Evolutionary conservation across 1,139 yeast genomes (phyloP).

Genomic region (Scheffersomyces illinoinensis): DNA sequence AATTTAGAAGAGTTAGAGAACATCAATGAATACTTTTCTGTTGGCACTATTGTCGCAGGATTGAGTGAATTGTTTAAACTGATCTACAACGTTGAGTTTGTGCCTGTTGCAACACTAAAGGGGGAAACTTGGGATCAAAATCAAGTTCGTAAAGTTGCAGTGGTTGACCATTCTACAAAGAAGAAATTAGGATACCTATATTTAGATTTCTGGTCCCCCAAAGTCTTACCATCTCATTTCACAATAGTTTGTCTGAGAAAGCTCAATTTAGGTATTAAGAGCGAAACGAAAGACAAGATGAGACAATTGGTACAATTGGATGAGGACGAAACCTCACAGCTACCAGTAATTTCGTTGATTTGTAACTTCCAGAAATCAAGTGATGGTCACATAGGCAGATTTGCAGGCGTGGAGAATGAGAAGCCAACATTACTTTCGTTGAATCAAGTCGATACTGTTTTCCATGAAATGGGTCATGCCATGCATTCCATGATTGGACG

Average conservation of each 20-base stretch:
- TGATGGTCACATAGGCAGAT: slow-evolving; percentile 20
- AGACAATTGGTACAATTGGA: slow-evolving; percentile 54
- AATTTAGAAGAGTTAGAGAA: slow-evolving; percentile 2
- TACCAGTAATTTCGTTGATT: slow-evolving; percentile 86
- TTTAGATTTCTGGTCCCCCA: slow-evolving; percentile 48
- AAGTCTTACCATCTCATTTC: slow-evolving; percentile 82
- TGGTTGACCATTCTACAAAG: slow-evolving; percentile 34
- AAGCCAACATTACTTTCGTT: slow-evolving; percentile 56
- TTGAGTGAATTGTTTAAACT: slow-evolving; percentile 66
- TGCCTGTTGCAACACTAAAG: slow-evolving; percentile 59
- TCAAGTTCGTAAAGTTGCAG: slow-evolving; percentile 84
- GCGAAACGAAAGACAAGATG: slow-evolving; percentile 26
- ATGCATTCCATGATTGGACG: slow-evolving; percentile 97
- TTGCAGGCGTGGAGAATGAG: slow-evolving; percentile 26
- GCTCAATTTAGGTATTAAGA: slow-evolving; percentile 30
- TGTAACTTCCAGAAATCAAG: slow-evolving; percentile 68
- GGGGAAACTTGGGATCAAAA: slow-evolving; percentile 87
- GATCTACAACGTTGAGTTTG: slow-evolving; percentile 75
- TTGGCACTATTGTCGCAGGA: slow-evolving; percentile 87
- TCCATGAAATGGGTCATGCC: slow-evolving; percentile 99
- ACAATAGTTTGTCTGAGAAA: slow-evolving; percentile 91
- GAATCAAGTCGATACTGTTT: slow-evolving; percentile 86
- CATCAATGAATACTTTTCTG: slow-evolving; percentile 61
- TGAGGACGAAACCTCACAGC: slow-evolving; percentile 55
- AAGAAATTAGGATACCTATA: slow-evolving; percentile 41